phyloP scores from a whole-genome alignment of 306 rosid species.

The Cicer judaicum region DNA sequence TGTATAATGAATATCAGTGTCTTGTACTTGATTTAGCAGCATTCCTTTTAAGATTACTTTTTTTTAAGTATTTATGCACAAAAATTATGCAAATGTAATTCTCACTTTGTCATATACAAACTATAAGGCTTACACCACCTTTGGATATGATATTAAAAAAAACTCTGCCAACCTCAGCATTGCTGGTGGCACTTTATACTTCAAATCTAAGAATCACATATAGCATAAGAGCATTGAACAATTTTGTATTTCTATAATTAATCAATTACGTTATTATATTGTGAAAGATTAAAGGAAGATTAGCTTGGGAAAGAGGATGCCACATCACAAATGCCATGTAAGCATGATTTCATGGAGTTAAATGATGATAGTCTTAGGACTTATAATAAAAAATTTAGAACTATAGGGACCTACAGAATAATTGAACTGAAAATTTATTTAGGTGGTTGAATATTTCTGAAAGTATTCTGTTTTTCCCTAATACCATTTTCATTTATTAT shows the following conservation, averaged over 20 bases:
- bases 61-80: neutral
- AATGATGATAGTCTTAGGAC: neutral
- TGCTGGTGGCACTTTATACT: neutral
- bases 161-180: neutral
- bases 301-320: neutral
- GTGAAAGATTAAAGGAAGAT: conserved; percentile 9
- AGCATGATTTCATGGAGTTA: conserved; percentile 8
- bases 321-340: conserved; percentile 2
- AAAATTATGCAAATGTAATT: neutral
- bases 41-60: neutral
- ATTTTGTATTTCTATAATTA: conserved; percentile 4
- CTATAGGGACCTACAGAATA: neutral
- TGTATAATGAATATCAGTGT: neutral
- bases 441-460: conserved; percentile 17
- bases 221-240: neutral
- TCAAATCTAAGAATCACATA: neutral
- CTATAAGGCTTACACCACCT: neutral
- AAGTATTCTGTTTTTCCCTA: conserved; percentile 25
- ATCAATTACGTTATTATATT: neutral
- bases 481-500: conserved; percentile 45
- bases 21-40: conserved; percentile 14
- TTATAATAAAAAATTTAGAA: neutral
- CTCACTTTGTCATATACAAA: neutral
- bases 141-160: neutral
- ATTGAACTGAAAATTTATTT: neutral